Conservation (phyloP, 1,139 yeast genomes). For the Hyphopichia burtonii region DNA sequence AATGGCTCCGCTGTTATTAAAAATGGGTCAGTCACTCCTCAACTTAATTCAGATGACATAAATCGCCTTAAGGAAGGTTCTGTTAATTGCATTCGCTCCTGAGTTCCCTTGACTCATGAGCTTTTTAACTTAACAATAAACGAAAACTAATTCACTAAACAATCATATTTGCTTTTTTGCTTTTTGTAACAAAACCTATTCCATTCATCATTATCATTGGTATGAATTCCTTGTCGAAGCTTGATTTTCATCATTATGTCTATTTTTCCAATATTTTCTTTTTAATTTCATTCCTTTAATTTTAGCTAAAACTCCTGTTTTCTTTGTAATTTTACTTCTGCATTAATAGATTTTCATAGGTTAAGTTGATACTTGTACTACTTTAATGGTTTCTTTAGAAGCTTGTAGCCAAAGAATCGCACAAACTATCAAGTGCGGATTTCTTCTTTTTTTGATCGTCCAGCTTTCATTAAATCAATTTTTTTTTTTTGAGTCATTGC, state of each 20-base stretch:
- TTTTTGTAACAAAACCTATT: not conserved
- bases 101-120: too few species aligned
- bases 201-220: not conserved
- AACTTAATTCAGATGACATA: slow-evolving; percentile 43
- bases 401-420: not conserved
- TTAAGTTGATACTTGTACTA: not conserved
- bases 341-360: slow-evolving; percentile 3
- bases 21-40: too few species aligned
- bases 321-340: slow-evolving; percentile 3
- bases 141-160: too few species aligned
- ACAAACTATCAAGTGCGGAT: not conserved
- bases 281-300: not conserved
- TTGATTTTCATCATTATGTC: not conserved
- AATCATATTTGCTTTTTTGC: not conserved
- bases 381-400: too few species aligned
- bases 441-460: not conserved
- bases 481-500: not conserved
- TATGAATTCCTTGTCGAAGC: too few species aligned
- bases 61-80: slow-evolving; percentile 67
- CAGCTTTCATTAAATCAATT: not conserved
- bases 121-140: too few species aligned
- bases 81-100: slow-evolving; percentile 65
- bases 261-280: not conserved
- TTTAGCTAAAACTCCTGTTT: not conserved
- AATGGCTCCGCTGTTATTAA: slow-evolving; percentile 16